A percentile compares a stretch with the other conserved stretches of the same genome.
phyloP scores from a whole-genome alignment of 352 stramenopile genomes.

The Pythium phragmitis region DNA sequence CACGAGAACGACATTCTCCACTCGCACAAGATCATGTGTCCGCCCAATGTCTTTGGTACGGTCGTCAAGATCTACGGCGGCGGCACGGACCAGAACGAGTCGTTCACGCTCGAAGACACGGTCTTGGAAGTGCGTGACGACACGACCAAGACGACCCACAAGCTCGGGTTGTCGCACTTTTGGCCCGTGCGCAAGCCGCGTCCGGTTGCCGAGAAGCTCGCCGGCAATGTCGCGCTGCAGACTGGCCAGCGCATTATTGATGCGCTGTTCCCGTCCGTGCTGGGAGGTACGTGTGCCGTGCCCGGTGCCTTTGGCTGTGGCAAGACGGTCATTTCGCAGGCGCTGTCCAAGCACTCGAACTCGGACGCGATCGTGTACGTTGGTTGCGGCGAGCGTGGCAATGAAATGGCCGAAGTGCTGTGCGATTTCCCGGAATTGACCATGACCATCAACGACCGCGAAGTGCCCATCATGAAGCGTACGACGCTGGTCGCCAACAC shows the following conservation, averaged over 20 bases:
- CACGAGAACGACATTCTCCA: constrained; percentile 99
- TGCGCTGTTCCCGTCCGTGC: constrained; percentile 98
- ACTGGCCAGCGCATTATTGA: constrained; percentile 99
- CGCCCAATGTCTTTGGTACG: constrained; percentile 98
- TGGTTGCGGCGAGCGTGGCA: constrained; percentile 98
- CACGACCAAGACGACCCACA: constrained; percentile 93
- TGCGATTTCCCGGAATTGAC: constrained; percentile 99
- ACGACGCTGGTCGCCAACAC: constrained; percentile 99
- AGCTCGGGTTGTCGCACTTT: constrained; percentile 97
- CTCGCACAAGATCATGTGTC: constrained; percentile 99
- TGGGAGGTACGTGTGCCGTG: constrained; percentile 98
- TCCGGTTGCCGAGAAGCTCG: constrained; percentile 98
- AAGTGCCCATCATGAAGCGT: constrained; percentile 99
- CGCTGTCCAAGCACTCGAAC: constrained; percentile 99
- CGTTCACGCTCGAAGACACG: constrained; percentile 96
- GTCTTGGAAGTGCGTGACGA: constrained; percentile 99
- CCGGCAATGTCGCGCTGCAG: constrained; percentile 96
- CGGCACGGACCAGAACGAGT: constrained; percentile 96
- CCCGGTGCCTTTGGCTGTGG: constrained; percentile 99
- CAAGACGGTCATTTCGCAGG: constrained; percentile 99
- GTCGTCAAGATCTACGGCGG: constrained; percentile 98
- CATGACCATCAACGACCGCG: constrained; percentile 97
- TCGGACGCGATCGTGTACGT: constrained; percentile 99
- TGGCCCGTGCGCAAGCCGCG: constrained; percentile 97
- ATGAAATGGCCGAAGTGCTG: constrained; percentile 99